A percentile compares a stretch with the other conserved stretches of the same genome.
These are phyloP conservation scores for Dovyalis caffra DNA, from an alignment of 345 rosid genomes.

Conservation along the genomic window DNA sequence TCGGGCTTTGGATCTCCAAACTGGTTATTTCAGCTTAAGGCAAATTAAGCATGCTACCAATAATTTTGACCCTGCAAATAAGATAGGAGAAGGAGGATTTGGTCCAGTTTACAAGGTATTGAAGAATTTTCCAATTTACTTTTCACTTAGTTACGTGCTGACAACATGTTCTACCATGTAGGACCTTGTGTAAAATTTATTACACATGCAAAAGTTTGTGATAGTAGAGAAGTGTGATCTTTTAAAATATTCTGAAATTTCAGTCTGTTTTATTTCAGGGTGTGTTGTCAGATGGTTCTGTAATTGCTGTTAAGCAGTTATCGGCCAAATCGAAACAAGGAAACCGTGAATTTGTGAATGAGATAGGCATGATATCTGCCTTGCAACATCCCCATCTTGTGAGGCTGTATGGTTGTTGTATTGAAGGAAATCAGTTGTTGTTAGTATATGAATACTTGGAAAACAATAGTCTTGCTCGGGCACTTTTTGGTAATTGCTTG, in stretches of 20 bases:
- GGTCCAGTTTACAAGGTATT: constrained; percentile 91
- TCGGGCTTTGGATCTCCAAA: constrained; percentile 61
- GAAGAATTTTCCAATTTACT: not conserved
- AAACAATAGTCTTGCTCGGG: constrained; percentile 64
- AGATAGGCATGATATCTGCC: constrained; percentile 74
- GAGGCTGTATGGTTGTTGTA: constrained; percentile 59
- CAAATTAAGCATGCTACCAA: constrained; percentile 74
- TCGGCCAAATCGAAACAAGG: constrained; percentile 74
- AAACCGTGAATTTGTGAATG: constrained; percentile 62
- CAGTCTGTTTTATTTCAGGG: constrained; percentile 42
- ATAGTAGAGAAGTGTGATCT: not conserved
- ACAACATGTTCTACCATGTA: not conserved
- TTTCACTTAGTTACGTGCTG: not conserved
- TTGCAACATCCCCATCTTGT: constrained; percentile 68
- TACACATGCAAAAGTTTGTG: not conserved
- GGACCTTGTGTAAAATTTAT: not conserved
- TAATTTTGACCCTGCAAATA: constrained; percentile 65
- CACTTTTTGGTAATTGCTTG: constrained; percentile 49
- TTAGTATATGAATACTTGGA: constrained; percentile 63
- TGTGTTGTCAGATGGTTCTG: constrained; percentile 44
- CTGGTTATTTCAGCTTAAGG: constrained; percentile 68
- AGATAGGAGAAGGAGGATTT: constrained; percentile 95
- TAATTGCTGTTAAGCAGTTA: constrained; percentile 69
- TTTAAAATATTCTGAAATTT: constrained; percentile 4
- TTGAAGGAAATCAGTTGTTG: constrained; percentile 63